These are phyloP conservation scores for Aspergillus mulundensis DNA, from an alignment of 495 filamentous ascomycete species.

Conservation along the genomic window DNA sequence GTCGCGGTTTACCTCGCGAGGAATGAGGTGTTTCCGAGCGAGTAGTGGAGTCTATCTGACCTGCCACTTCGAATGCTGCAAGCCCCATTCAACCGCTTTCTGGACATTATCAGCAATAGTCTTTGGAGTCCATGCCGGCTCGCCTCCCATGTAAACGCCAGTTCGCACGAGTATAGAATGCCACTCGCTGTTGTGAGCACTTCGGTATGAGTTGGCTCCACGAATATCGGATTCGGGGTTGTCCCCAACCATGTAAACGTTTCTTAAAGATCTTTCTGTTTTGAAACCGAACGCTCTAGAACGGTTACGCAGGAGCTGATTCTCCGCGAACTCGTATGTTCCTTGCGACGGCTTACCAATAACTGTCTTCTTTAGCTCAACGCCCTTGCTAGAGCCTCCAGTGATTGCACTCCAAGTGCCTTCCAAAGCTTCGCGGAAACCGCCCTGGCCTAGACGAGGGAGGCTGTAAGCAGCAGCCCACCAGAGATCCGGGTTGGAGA, in stretches of 20 bases:
- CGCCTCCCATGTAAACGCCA: slow-evolving; percentile 68
- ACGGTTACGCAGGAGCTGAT: slow-evolving; percentile 60
- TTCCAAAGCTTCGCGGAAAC: slow-evolving; percentile 75
- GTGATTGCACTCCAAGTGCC: slow-evolving; percentile 75
- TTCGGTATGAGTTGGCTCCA: slow-evolving; percentile 77
- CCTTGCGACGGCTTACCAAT: slow-evolving; percentile 77
- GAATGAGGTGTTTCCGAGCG: not conserved
- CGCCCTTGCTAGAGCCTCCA: slow-evolving; percentile 48
- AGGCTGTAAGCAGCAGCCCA: slow-evolving; percentile 81
- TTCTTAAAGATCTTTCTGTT: slow-evolving; percentile 44
- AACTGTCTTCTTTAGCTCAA: slow-evolving; percentile 58
- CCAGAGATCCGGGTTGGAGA: slow-evolving; percentile 84
- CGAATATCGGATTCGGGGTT: slow-evolving; percentile 90
- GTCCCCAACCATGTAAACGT: slow-evolving; percentile 96
- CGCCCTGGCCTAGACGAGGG: slow-evolving; percentile 91
- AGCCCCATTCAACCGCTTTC: slow-evolving; percentile 61
- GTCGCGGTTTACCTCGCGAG: not conserved
- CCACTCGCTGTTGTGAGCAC: slow-evolving; percentile 68
- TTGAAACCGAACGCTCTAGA: slow-evolving; percentile 35
- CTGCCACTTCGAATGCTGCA: slow-evolving; percentile 47
- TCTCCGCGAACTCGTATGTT: slow-evolving; percentile 84
- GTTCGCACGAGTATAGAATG: slow-evolving; percentile 75
- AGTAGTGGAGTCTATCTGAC: not conserved
- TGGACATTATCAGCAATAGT: slow-evolving; percentile 64
- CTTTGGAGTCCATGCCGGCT: slow-evolving; percentile 51